phyloP scores from a whole-genome alignment of 208 protist genomes.

The Wallacemonas sp. region DNA sequence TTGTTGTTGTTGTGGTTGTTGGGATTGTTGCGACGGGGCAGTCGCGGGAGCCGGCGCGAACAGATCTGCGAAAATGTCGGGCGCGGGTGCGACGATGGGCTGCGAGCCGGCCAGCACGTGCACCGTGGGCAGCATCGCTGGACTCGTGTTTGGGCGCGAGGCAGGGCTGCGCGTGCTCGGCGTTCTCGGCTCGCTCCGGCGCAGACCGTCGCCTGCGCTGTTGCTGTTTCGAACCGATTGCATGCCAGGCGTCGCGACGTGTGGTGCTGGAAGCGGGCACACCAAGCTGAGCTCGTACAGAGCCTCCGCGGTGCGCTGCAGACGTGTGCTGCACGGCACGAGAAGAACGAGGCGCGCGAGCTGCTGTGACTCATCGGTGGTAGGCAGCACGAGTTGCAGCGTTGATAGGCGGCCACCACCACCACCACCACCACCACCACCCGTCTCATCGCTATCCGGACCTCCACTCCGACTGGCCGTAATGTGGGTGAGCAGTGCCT shows the following conservation, averaged over 20 bases:
- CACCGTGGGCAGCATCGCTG: no score
- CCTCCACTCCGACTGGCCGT: no score
- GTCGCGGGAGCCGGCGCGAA: conserved; percentile 1
- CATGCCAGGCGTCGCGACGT: no score
- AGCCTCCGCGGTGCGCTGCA: background rate
- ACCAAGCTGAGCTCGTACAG: conserved; percentile 14
- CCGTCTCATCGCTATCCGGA: no score
- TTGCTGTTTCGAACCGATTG: background rate
- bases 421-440: background rate
- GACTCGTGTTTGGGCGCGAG: no score
- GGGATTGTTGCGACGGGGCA: background rate
- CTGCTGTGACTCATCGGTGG: conserved; percentile 4
- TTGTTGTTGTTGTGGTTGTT: background rate
- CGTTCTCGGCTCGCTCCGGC: background rate
- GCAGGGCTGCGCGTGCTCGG: background rate
- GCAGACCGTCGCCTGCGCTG: background rate
- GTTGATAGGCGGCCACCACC: background rate
- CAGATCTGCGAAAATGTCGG: conserved; percentile 4
- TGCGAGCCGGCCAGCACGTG: no score
- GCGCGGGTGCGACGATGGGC: background rate
- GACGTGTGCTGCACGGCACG: background rate
- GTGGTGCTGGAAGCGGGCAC: conserved; percentile 5
- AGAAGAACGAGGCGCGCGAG: background rate
- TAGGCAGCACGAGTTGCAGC: background rate
- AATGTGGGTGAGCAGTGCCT: background rate